phyloP scores from a whole-genome alignment of 495 filamentous ascomycete genomes.

The Podospora fimiseda region DNA sequence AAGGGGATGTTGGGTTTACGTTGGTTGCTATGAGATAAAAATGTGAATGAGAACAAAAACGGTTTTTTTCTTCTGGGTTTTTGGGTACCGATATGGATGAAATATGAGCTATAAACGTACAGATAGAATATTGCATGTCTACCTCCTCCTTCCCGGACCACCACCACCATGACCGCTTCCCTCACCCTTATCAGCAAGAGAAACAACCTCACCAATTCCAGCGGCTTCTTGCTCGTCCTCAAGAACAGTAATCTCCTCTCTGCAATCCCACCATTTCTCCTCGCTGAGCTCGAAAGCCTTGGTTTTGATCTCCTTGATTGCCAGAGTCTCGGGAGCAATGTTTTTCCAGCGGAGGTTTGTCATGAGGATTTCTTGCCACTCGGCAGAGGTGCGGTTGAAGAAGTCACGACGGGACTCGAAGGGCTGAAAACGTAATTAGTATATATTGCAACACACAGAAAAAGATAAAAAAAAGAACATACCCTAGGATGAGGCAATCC shows the following conservation, averaged over 20 bases:
- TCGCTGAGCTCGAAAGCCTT: slow-evolving; percentile 83
- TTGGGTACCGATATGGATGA: background rate
- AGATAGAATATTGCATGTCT: background rate
- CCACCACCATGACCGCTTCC: slow-evolving; percentile 49
- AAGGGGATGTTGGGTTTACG: slow-evolving; percentile 42
- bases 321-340: slow-evolving; percentile 52
- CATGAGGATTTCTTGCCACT: slow-evolving; percentile 84
- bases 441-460: background rate
- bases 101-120: background rate
- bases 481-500: slow-evolving; percentile 53
- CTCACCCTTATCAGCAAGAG: slow-evolving; percentile 62
- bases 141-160: slow-evolving; percentile 38
- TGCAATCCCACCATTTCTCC: slow-evolving; percentile 97
- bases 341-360: slow-evolving; percentile 56
- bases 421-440: slow-evolving; percentile 54
- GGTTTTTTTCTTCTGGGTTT: no score
- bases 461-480: slow-evolving; percentile 11
- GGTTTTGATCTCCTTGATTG: slow-evolving; percentile 85
- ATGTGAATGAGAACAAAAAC: no score
- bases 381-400: slow-evolving; percentile 76
- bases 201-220: slow-evolving; percentile 92
- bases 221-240: slow-evolving; percentile 96
- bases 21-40: slow-evolving; percentile 27
- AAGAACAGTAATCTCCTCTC: slow-evolving; percentile 85
- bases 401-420: slow-evolving; percentile 92